Base-by-base conservation (phyloP, 2,329 filamentous ascomycete genomes). In the Arthrobotrys iridis region DNA sequence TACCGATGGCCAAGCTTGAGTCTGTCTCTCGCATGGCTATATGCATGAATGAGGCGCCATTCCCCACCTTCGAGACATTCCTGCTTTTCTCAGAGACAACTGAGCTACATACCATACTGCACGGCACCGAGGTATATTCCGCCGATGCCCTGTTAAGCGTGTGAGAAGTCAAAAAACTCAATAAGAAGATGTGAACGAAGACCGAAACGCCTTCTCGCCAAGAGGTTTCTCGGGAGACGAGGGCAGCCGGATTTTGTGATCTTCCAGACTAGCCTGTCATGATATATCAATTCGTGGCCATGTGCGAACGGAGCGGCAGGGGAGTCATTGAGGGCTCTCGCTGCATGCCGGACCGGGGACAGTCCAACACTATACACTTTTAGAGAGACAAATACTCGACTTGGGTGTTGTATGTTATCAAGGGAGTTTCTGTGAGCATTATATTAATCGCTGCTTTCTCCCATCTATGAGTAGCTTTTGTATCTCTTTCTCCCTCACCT, bases 361-460 rank as follows among this genome's bases (percentile, higher is more conserved):
- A 46, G 48, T 58, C 58, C 66, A 71, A 64, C 66, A 57, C 41
- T 62, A 48, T 37, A 20, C 35, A n/a, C 20, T 40, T 33, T 15
- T 59, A 28, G 10, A 30, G 26, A 41, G 55, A 26, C 26, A 41
- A 48, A 48, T 57, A 30, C 30, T 15, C 20, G 33, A 67, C 0
- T 46, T 45, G 24, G 22, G 18, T 52, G 52, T 60, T 55, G 65
- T 55, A 45, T 22, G 45, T 20, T 45, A 57, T 70, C 55, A 37
- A 68, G 64, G 55, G 45, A 7, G 43, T 15, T 45, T 70, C 45
- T 15, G 22, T 63, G 58, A 71, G 66, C 66, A 58, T 63, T 71
- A 71, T 71, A 71, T 71, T 63, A 71, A 71, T 45, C 66, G 35
- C 40, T 35, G 46, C 37, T 33, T 46, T 64, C 58, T 63, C 66